phyloP scores from a whole-genome alignment of 345 rosid species.

The Noccaea caerulescens region DNA sequence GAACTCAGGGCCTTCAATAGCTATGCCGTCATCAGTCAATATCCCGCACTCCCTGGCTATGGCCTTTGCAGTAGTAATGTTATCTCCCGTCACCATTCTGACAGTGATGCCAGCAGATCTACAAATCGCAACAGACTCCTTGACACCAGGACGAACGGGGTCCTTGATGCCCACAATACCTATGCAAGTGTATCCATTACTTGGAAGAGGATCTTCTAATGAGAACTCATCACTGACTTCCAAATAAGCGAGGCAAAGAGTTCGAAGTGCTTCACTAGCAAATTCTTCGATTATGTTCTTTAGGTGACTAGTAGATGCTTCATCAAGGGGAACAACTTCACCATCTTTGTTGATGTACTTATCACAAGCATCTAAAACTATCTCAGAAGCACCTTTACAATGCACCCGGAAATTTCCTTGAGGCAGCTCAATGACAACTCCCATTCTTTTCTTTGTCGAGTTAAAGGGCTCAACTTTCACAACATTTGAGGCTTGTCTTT shows the following conservation, averaged over 20 bases:
- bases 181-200: conserved; percentile 60
- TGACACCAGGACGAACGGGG: conserved; percentile 83
- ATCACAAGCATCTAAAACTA: conserved; percentile 73
- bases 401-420: conserved; percentile 65
- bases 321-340: conserved; percentile 72
- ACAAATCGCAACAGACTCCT: conserved; percentile 82
- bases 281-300: conserved; percentile 64
- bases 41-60: conserved; percentile 92
- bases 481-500: conserved; percentile 53
- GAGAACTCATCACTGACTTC: conserved; percentile 68
- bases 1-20: conserved; percentile 67
- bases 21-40: conserved; percentile 64
- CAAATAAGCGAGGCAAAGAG: conserved; percentile 84
- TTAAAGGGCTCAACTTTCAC: conserved; percentile 92
- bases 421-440: conserved; percentile 75
- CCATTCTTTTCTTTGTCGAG: conserved; percentile 87
- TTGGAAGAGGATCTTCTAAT: conserved; percentile 58
- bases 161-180: conserved; percentile 92
- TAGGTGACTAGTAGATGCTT: conserved; percentile 51
- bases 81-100: conserved; percentile 93
- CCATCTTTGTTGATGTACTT: conserved; percentile 70
- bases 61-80: conserved; percentile 86
- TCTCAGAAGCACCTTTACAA: conserved; percentile 93
- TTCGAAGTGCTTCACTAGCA: conserved; percentile 93
- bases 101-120: conserved; percentile 81